Evolutionary conservation across 2,329 filamentous ascomycete species (phyloP), one percentile per base, ranked within the genome.

Genomic region (Immersiporthe knoxdaviesiana): DNA sequence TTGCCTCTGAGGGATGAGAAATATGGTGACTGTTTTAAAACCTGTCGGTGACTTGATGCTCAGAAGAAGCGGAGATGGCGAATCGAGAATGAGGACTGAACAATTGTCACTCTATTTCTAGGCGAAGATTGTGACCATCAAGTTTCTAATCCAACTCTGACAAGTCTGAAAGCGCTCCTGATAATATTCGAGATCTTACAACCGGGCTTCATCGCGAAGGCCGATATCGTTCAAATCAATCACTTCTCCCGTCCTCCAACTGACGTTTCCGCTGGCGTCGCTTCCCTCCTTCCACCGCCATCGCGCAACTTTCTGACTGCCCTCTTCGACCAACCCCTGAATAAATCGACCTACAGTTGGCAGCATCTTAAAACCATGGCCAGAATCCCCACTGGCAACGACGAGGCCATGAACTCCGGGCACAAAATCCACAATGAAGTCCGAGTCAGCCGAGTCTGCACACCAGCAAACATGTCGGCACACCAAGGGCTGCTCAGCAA

Each of bases 311-410:
- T 75, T 75, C 75, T 89, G 86, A 52, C 77, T 74, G 0, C 79
- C 77, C 1, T 80, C 77, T 30, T 81, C 78, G 0, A 89, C 64
- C 6, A 89, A 72, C 14, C 82, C 79, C 58, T 76, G 79, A 1
- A 88, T 82, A 81, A 85, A 89, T n/a, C 78, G 75, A 0, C 88
- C 87, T n/a, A 87, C 79, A 32, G 88, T 81, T 0, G 87, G 87
- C 63, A 90, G 81, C 85, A 89, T 88, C 77, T 90, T 89, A 76
- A 89, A 89, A 0, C 84, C 86, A 73, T 90, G 87, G 0, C 87
- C 88, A 1, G 87, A 90, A 73, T 90, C 88, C 0, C 87, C 87
- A 0, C 85, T 83, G 0, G 85, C 71, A 0, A 88, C 74, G 2
- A 90, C 76, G 2, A 89, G 79, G 0, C 81, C 83, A 1, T 78